Conservation (phyloP, 78 protist species). For the Chrysochromulina tobinii region DNA sequence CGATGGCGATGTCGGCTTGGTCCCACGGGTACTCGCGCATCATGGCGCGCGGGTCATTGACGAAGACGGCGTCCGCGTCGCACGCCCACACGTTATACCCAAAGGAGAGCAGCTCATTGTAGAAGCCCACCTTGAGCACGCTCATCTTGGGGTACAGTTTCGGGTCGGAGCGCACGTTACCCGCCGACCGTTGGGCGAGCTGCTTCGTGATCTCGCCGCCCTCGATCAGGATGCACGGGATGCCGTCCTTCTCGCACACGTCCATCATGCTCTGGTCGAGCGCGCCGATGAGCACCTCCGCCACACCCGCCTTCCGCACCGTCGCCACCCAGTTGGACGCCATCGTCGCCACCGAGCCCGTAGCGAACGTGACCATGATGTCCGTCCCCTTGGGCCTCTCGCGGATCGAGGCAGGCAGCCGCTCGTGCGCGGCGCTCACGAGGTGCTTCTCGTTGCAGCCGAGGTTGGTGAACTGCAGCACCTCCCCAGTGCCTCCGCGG, state of each 20-base stretch:
- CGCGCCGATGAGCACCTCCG: neutral
- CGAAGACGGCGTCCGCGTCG: conserved; percentile 21
- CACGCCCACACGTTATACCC: conserved; percentile 18
- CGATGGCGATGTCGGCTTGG: conserved; percentile 1
- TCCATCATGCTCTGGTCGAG: neutral
- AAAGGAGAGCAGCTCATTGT: neutral
- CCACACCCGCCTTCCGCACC: no score
- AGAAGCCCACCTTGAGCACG: conserved; percentile 28
- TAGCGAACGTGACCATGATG: conserved; percentile 14
- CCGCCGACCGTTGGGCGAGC: neutral
- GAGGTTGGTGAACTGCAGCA: conserved; percentile 13
- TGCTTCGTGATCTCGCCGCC: neutral
- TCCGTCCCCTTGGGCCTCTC: neutral
- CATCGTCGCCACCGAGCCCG: conserved; percentile 21
- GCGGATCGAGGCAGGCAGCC: neutral
- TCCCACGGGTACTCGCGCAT: neutral
- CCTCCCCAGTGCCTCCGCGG: neutral
- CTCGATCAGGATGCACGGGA: conserved; percentile 13
- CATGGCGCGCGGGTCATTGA: neutral
- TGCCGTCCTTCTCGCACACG: neutral
- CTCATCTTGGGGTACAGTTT: conserved; percentile 4
- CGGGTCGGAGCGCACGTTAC: conserved; percentile 10
- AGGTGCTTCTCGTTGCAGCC: neutral
- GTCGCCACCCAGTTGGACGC: neutral
- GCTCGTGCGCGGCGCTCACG: neutral